phyloP scores from a whole-genome alignment of 1,284 basidiomycete species.

The Sporisorium reilianum region DNA sequence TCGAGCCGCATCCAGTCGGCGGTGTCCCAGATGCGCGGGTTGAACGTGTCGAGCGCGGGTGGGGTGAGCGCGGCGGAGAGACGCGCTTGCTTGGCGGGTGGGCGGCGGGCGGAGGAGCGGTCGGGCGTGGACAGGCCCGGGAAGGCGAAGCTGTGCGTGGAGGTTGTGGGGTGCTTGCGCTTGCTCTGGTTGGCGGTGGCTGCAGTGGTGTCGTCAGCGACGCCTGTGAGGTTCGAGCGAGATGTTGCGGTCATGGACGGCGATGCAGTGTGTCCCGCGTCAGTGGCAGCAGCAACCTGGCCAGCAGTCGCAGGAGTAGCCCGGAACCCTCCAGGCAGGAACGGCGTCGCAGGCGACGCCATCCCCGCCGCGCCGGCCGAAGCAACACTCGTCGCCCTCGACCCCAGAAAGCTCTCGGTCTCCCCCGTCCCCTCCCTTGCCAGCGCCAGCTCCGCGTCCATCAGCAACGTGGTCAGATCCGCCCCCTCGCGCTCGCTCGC shows the following conservation, averaged over 20 bases:
- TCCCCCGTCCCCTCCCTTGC: slow-evolving; percentile 32
- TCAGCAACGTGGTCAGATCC: slow-evolving; percentile 42
- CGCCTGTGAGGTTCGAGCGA: slow-evolving; percentile 2
- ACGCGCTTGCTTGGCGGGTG: slow-evolving; percentile 16
- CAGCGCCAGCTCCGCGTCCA: slow-evolving; percentile 43
- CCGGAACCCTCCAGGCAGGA: slow-evolving; percentile 45
- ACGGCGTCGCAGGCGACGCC: slow-evolving; percentile 36
- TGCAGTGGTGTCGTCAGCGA: slow-evolving; percentile 5
- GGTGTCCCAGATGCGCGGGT: slow-evolving; percentile 30
- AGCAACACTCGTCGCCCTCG: slow-evolving; percentile 26
- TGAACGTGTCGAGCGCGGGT: slow-evolving; percentile 10
- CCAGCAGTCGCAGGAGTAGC: slow-evolving; percentile 14
- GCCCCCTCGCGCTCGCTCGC: not conserved
- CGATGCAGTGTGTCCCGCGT: slow-evolving; percentile 3
- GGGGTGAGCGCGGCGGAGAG: slow-evolving; percentile 17
- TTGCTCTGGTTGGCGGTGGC: slow-evolving; percentile 14
- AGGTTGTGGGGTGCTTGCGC: slow-evolving; percentile 1
- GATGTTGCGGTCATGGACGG: slow-evolving; percentile 9
- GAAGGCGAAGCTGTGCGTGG: slow-evolving; percentile 11
- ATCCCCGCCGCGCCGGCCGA: not conserved
- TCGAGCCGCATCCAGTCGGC: slow-evolving; percentile 43
- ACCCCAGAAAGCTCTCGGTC: slow-evolving; percentile 26
- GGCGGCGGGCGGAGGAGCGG: slow-evolving; percentile 5
- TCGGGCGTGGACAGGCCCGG: slow-evolving; percentile 14
- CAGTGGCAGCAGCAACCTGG: not conserved